A percentile compares a stretch with the other conserved stretches of the same genome.
phyloP scores from a whole-genome alignment of 2,329 filamentous ascomycete genomes.

The Beauveria pseudobassiana region DNA sequence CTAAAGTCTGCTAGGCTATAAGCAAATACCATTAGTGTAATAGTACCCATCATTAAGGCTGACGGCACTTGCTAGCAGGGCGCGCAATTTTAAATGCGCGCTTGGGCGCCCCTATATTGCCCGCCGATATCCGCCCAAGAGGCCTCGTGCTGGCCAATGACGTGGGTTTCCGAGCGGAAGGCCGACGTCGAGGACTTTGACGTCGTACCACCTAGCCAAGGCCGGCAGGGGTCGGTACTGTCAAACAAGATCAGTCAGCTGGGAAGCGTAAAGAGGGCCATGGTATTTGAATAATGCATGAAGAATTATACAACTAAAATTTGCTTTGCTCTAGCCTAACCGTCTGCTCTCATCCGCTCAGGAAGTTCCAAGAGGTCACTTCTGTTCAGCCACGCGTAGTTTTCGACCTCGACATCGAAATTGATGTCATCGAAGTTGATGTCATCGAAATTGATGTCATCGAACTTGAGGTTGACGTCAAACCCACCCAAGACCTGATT shows the following conservation, averaged over 20 bases:
- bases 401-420: constrained; percentile 24
- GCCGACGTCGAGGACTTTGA: too few relatives aligned
- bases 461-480: constrained; percentile 20
- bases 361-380: constrained; percentile 23
- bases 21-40: too few relatives aligned
- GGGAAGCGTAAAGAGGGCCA: constrained; percentile 28
- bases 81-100: background rate
- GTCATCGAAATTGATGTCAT: constrained; percentile 21
- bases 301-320: constrained; percentile 1
- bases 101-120: background rate
- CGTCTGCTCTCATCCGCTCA: constrained; percentile 16
- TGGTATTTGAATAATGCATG: constrained; percentile 26
- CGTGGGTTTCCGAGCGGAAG: too few relatives aligned
- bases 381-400: constrained; percentile 28
- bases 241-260: constrained; percentile 22
- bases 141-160: too few relatives aligned
- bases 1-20: too few relatives aligned
- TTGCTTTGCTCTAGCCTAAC: background rate
- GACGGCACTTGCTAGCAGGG: background rate
- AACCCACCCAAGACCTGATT: background rate
- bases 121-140: background rate
- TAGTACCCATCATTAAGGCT: too few relatives aligned
- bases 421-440: constrained; percentile 23
- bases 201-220: too few relatives aligned
- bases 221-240: too few relatives aligned